These are phyloP conservation scores for Vigna angularis DNA, from an alignment of 306 rosid species.

Conservation along the genomic window DNA sequence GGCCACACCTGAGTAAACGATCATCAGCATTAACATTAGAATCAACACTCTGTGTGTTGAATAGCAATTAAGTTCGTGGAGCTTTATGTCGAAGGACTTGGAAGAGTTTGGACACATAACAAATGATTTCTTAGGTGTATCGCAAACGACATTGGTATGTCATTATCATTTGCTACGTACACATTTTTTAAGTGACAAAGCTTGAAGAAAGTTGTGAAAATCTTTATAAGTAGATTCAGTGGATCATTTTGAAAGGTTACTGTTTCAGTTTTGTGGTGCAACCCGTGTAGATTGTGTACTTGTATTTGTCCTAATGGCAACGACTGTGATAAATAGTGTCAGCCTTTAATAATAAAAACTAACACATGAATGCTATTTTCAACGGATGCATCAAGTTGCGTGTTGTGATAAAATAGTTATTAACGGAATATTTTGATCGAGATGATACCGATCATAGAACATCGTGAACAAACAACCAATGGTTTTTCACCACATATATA, in stretches of 20 bases:
- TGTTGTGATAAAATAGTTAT: conserved; percentile 22
- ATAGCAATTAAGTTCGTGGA: conserved; percentile 6
- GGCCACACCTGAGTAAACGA: neutral
- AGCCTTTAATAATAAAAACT: conserved; percentile 39
- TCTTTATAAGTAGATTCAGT: conserved; percentile 41
- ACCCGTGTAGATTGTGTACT: conserved; percentile 15
- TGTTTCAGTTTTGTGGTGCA: conserved; percentile 42
- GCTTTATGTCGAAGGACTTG: conserved; percentile 6
- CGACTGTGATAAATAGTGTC: conserved; percentile 40
- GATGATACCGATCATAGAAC: conserved; percentile 30
- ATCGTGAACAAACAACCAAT: conserved; percentile 14
- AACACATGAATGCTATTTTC: conserved; percentile 32
- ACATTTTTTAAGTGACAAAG: neutral
- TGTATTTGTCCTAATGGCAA: conserved; percentile 27
- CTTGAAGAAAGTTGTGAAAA: conserved; percentile 33
- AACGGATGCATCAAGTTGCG: conserved; percentile 45
- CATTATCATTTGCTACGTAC: conserved; percentile 21
- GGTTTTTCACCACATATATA: conserved; percentile 39
- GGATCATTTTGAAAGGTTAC: conserved; percentile 38
- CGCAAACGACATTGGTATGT: conserved; percentile 32
- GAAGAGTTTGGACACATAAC: neutral
- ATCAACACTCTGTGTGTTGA: conserved; percentile 1
- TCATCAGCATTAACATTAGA: neutral
- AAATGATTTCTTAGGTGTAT: conserved; percentile 15
- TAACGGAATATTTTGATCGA: conserved; percentile 17